phyloP scores from a whole-genome alignment of 306 rosid genomes.

The Medicago ruthenica region DNA sequence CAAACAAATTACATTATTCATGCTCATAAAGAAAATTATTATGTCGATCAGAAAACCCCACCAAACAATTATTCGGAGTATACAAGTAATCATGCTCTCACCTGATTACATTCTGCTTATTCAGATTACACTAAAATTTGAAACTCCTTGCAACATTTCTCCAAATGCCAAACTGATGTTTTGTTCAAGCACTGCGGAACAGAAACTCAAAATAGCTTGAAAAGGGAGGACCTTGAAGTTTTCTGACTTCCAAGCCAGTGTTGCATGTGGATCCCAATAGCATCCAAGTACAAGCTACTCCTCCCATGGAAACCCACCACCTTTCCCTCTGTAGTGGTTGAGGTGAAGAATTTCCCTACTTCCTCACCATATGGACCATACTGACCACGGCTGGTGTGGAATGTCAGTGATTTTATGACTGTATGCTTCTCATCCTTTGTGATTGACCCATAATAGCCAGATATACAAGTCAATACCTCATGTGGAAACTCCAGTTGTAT shows the following conservation, averaged over 20 bases:
- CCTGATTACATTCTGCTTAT: neutral
- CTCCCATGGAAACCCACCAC: conserved; percentile 89
- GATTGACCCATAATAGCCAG: conserved; percentile 74
- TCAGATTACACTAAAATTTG: conserved; percentile 14
- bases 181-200: conserved; percentile 40
- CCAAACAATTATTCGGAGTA: conserved; percentile 18
- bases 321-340: conserved; percentile 86
- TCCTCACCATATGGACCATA: conserved; percentile 94
- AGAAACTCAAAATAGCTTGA: conserved; percentile 63
- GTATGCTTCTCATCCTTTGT: conserved; percentile 53
- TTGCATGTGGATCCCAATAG: conserved; percentile 93
- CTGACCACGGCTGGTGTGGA: conserved; percentile 81
- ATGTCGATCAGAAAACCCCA: neutral
- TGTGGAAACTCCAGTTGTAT: conserved; percentile 82
- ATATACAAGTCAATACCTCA: conserved; percentile 74
- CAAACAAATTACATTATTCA: conserved; percentile 31
- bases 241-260: conserved; percentile 90
- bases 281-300: conserved; percentile 83
- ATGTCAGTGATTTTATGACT: conserved; percentile 76
- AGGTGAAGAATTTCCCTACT: conserved; percentile 85
- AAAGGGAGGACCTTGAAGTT: conserved; percentile 58
- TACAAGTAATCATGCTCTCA: conserved; percentile 24
- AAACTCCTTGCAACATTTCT: conserved; percentile 22
- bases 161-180: conserved; percentile 18
- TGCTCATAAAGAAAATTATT: neutral